Evolutionary conservation across 352 stramenopile species (phyloP).

Genomic region (Globisporangium iwayamae): DNA sequence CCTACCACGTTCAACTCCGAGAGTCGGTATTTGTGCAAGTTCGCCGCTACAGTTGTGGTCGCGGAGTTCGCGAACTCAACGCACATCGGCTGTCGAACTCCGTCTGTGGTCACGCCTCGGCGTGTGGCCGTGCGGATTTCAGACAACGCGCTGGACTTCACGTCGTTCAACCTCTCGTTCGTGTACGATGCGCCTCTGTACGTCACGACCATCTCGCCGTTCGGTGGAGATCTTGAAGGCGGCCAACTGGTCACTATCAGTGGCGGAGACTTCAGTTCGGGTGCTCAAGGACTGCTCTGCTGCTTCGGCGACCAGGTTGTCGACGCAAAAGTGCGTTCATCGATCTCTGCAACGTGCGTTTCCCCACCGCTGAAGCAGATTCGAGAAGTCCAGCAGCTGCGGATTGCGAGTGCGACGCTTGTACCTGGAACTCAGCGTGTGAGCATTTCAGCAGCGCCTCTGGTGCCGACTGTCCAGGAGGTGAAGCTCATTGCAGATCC

Average conservation of each 20-base stretch:
- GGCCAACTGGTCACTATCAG: constrained; percentile 47
- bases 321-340: constrained; percentile 58
- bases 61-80: constrained; percentile 52
- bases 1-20: constrained; percentile 21
- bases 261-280: constrained; percentile 54
- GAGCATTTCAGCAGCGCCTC: constrained; percentile 31
- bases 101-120: constrained; percentile 21
- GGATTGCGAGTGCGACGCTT: constrained; percentile 38
- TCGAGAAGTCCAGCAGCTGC: constrained; percentile 80
- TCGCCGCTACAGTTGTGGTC: constrained; percentile 36
- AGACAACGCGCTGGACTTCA: constrained; percentile 54
- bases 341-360: constrained; percentile 54
- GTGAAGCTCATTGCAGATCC: constrained; percentile 23
- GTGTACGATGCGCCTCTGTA: constrained; percentile 45
- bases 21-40: constrained; percentile 44
- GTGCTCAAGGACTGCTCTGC: constrained; percentile 55
- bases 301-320: constrained; percentile 86
- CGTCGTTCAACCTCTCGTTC: constrained; percentile 48
- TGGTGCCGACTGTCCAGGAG: constrained; percentile 42
- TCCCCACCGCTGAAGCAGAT: constrained; percentile 65
- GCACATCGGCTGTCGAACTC: constrained; percentile 56
- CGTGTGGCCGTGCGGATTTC: constrained; percentile 45
- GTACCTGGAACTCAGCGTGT: constrained; percentile 55
- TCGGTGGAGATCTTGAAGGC: constrained; percentile 60
- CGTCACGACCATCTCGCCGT: constrained; percentile 53